Evolutionary conservation across 2,329 filamentous ascomycete species (phyloP).

Genomic region (Beauveria brongniartii): DNA sequence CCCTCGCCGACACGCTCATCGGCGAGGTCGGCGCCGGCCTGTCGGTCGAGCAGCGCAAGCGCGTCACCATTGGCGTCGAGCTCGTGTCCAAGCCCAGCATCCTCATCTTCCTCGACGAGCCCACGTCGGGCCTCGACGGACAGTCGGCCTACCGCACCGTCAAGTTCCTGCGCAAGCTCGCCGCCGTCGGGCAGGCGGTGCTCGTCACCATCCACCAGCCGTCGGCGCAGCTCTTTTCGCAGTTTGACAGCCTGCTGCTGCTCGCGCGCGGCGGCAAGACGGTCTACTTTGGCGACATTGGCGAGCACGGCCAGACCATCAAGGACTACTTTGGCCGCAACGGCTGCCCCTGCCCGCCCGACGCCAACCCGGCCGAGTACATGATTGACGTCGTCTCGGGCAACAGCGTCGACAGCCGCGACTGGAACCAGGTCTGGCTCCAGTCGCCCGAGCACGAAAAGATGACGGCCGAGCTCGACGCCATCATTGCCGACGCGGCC

Average conservation of each 20-base stretch:
- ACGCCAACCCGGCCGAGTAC: constrained; percentile 67
- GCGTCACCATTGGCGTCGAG: constrained; percentile 53
- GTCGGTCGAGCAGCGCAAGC: constrained; percentile 45
- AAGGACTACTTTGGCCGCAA: constrained; percentile 58
- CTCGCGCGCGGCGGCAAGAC: constrained; percentile 58
- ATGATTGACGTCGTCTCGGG: constrained; percentile 58
- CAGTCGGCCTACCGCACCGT: constrained; percentile 59
- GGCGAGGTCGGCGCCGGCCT: constrained; percentile 43
- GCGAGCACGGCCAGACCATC: constrained; percentile 44
- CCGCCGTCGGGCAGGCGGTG: constrained; percentile 58
- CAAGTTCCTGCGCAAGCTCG: constrained; percentile 58
- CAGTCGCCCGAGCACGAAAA: constrained; percentile 51
- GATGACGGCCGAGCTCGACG: constrained; percentile 54
- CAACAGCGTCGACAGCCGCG: constrained; percentile 29
- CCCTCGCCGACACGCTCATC: constrained; percentile 41
- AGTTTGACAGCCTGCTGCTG: constrained; percentile 58
- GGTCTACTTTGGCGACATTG: constrained; percentile 61
- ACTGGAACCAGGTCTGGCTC: constrained; percentile 66
- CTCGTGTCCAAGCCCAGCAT: constrained; percentile 53
- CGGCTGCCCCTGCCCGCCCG: constrained; percentile 52
- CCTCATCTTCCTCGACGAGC: constrained; percentile 54
- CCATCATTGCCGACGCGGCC: constrained; percentile 48
- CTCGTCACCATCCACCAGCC: constrained; percentile 66
- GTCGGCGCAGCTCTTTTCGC: constrained; percentile 55
- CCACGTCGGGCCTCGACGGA: constrained; percentile 59